These are phyloP conservation scores for Pleurostoma richardsiae DNA, from an alignment of 2,329 filamentous ascomycete species.

Conservation along the genomic window DNA sequence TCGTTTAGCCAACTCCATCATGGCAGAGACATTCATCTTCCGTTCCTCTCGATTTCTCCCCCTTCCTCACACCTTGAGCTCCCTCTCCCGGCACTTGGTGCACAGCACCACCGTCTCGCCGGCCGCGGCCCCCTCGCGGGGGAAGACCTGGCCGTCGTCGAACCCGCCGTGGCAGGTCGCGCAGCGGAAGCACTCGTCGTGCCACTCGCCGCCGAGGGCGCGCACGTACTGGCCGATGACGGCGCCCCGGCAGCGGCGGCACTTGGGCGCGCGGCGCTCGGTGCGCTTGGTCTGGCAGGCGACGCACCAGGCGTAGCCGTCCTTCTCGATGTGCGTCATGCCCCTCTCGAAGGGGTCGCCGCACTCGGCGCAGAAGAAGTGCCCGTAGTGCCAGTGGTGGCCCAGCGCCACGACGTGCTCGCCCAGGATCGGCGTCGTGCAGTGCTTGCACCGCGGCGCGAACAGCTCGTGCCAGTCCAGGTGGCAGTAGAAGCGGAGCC, in stretches of 20 bases:
- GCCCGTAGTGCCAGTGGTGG: constrained; percentile 92
- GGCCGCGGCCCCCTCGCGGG: constrained; percentile 40
- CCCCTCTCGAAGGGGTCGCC: constrained; percentile 83
- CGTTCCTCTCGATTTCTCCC: no score
- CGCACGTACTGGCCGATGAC: constrained; percentile 88
- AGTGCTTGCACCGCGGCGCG: constrained; percentile 89
- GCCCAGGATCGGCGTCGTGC: constrained; percentile 92
- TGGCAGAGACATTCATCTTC: no score
- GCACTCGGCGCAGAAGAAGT: constrained; percentile 99
- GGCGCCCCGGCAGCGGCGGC: constrained; percentile 74
- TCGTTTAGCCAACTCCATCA: no score
- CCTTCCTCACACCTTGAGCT: constrained; percentile 46
- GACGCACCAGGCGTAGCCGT: constrained; percentile 96
- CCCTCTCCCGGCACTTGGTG: constrained; percentile 53
- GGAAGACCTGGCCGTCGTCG: constrained; percentile 61
- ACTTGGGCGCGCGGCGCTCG: constrained; percentile 82
- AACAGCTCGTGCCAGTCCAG: constrained; percentile 97
- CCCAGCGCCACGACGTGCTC: constrained; percentile 93
- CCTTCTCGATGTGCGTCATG: constrained; percentile 79
- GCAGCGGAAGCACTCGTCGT: constrained; percentile 87
- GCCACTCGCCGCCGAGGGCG: constrained; percentile 89
- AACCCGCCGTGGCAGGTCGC: constrained; percentile 55
- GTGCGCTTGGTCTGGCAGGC: constrained; percentile 89
- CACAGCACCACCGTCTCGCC: constrained; percentile 51
- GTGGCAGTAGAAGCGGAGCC: constrained; percentile 88